Evolutionary conservation across 2,329 filamentous ascomycete species (phyloP).

Genomic region (Microthyrium microscopicum): DNA sequence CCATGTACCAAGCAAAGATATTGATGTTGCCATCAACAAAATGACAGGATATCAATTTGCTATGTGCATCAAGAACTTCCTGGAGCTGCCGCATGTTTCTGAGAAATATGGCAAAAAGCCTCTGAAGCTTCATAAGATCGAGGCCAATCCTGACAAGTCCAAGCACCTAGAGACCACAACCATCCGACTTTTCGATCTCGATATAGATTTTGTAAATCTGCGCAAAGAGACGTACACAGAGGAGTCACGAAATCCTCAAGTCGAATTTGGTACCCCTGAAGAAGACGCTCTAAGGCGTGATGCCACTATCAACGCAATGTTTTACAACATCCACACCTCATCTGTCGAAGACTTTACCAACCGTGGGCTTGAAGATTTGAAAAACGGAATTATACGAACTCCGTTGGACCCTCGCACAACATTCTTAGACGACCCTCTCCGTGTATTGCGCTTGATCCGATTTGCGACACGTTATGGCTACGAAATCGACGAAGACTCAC

Average conservation of each 20-base stretch:
- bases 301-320: slow-evolving; percentile 87
- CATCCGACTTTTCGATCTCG: slow-evolving; percentile 66
- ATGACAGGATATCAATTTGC: slow-evolving; percentile 71
- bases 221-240: slow-evolving; percentile 80
- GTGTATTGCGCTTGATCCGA: slow-evolving; percentile 71
- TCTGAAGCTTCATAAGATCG: slow-evolving; percentile 71
- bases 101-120: slow-evolving; percentile 49
- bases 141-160: slow-evolving; percentile 85
- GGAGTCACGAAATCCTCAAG: slow-evolving; percentile 76
- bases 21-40: slow-evolving; percentile 70
- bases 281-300: slow-evolving; percentile 83
- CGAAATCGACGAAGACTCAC: slow-evolving; percentile 52
- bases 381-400: slow-evolving; percentile 57
- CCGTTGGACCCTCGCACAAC: slow-evolving; percentile 79
- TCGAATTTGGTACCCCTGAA: slow-evolving; percentile 84
- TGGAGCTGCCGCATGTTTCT: slow-evolving; percentile 41
- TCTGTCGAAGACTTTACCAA: slow-evolving; percentile 72
- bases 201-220: slow-evolving; percentile 88
- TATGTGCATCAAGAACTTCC: slow-evolving; percentile 50
- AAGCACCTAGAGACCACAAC: slow-evolving; percentile 92
- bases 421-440: slow-evolving; percentile 82
- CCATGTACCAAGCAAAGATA: slow-evolving; percentile 56
- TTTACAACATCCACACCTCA: slow-evolving; percentile 77
- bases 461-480: slow-evolving; percentile 80
- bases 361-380: slow-evolving; percentile 58